Conservation (phyloP, 805 yeast genomes). For the Yarrowia deformans region DNA sequence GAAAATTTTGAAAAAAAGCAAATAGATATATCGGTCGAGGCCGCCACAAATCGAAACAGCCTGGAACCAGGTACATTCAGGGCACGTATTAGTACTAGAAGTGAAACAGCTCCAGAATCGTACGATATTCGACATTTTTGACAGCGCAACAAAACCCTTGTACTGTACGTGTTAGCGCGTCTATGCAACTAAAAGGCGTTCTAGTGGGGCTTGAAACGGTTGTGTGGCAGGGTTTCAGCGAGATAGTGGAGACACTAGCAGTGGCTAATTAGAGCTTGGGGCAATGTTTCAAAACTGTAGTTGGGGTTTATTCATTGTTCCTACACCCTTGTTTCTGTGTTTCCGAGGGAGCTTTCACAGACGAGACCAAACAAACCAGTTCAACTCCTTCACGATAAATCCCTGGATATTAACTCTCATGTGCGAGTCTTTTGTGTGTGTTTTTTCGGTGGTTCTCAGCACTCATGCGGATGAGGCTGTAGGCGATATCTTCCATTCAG, state of each 20-base stretch:
- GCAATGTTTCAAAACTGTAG: constrained; percentile 18
- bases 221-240: neutral
- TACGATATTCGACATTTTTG: neutral
- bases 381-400: too few relatives aligned
- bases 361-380: too few relatives aligned
- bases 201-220: neutral
- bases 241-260: neutral
- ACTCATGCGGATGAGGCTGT: neutral
- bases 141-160: neutral
- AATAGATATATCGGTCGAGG: neutral
- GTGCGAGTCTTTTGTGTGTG: too few relatives aligned
- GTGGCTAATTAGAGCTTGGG: neutral
- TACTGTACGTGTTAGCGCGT: neutral
- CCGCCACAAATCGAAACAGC: neutral
- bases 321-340: neutral
- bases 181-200: neutral
- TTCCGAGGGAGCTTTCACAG: too few relatives aligned
- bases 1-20: constrained; percentile 13
- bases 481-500: neutral
- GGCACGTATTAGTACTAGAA: too few relatives aligned
- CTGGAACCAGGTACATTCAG: neutral
- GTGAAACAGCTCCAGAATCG: neutral
- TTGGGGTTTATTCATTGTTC: neutral
- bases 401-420: too few relatives aligned
- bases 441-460: too few relatives aligned